Evolutionary conservation across 352 stramenopile genomes (phyloP), one percentile per base, ranked within the genome.

Genomic region (Phytophthora sp.): DNA sequence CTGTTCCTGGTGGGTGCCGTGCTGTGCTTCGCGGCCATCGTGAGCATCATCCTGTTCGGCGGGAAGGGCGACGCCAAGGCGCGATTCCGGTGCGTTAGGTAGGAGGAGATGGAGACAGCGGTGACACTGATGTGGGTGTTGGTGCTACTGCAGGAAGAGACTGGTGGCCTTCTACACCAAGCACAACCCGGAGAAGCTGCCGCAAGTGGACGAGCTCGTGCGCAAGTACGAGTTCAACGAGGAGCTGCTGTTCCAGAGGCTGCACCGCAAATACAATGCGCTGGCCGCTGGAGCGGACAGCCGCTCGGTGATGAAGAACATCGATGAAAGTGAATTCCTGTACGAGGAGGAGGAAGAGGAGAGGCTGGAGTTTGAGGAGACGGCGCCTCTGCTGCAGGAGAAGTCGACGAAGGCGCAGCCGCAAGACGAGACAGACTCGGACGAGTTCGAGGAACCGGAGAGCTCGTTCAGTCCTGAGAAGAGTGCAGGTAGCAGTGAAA

Each of bases 201-300:
- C 39, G 1, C 64, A 88, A 21, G 74, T 95, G 26, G 77, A 88
- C 18, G 65, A 76, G n/a, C 65, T 93, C 15, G 42, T 95, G 7
- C 66, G 74, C 28, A 92, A 92, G 55, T 95, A 94, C 56, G 66
- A 87, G 37, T 60, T 80, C 24, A 91, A 94, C 46, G 84, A 95
- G 59, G 79, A 95, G 46, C 63, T 94, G 30, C 57, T 95, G 34
- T 95, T 93, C 44, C 71, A 73, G 52, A 73, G 84, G 7, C 55
- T 95, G 46, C 82, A 93, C 44, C 75, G 82, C 51, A 95, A 95
- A 61, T 95, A 95, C 68, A 88, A 88, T 30, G 76, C 78, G 12
- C 44, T 92, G 26, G 84, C 80, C 26, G 62, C 55, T 34, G 66
- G 76, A 37, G 28, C 43, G 24, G 34, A 56, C 5, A 72, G 42